Evolutionary conservation across 768 basidiomycete genomes (phyloP).

Genomic region (Gloeopeniophorella convolvens): DNA sequence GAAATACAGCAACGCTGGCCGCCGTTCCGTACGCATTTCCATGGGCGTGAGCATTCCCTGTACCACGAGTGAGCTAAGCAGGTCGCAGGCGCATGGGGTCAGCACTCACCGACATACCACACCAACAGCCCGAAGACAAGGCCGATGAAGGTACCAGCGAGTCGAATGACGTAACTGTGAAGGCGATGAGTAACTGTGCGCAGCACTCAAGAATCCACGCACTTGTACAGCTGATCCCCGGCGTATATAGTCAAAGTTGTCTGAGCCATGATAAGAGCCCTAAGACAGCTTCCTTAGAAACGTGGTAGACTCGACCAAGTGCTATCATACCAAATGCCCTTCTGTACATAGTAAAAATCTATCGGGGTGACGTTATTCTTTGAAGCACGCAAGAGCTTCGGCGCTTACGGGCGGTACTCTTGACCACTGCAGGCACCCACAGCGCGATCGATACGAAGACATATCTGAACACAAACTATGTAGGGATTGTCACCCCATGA

Average conservation of each 20-base stretch:
- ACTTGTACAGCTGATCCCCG: slow-evolving; percentile 52
- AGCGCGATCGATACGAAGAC: slow-evolving; percentile 41
- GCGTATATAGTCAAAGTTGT: slow-evolving; percentile 50
- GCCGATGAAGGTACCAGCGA: slow-evolving; percentile 41
- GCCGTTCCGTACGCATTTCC: slow-evolving; percentile 52
- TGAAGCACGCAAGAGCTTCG: neutral
- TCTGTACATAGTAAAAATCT: slow-evolving; percentile 40
- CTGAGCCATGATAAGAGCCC: slow-evolving; percentile 58
- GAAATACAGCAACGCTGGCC: slow-evolving; percentile 40
- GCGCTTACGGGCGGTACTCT: slow-evolving; percentile 36
- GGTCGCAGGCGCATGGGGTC: too few species aligned
- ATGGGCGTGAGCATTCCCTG: slow-evolving; percentile 37
- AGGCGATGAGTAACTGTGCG: neutral
- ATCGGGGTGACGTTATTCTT: slow-evolving; percentile 1
- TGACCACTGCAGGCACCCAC: slow-evolving; percentile 44
- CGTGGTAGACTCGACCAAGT: neutral
- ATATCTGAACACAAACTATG: slow-evolving; percentile 47
- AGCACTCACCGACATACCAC: slow-evolving; percentile 40
- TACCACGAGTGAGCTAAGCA: neutral
- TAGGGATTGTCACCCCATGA: neutral
- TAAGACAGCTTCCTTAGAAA: slow-evolving; percentile 11
- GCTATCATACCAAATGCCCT: slow-evolving; percentile 38
- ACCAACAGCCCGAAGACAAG: slow-evolving; percentile 42
- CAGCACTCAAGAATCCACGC: slow-evolving; percentile 8
- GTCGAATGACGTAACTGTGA: slow-evolving; percentile 36